Conservation (phyloP, 495 filamentous ascomycete species). For the Lentithecium fluviatile region DNA sequence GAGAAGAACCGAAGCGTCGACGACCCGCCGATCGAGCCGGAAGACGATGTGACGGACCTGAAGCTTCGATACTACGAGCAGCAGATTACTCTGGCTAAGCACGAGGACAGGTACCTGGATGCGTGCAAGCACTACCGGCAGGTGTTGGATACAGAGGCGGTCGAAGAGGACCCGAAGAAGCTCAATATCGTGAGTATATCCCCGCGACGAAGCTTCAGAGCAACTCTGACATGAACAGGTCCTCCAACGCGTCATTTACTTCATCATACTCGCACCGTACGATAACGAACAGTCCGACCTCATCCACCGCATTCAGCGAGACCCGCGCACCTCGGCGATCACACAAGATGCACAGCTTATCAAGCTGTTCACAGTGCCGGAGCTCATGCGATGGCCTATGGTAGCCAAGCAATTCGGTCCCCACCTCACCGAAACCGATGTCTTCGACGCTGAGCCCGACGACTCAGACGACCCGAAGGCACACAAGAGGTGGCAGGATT, state of each 20-base stretch:
- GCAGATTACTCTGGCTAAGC: constrained; percentile 90
- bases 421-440: constrained; percentile 84
- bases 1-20: constrained; percentile 68
- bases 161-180: constrained; percentile 83
- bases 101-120: constrained; percentile 94
- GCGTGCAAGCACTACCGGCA: constrained; percentile 96
- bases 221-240: constrained; percentile 53
- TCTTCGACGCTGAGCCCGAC: constrained; percentile 67
- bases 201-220: not conserved
- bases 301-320: constrained; percentile 81
- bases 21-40: constrained; percentile 69
- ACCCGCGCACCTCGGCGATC: constrained; percentile 56
- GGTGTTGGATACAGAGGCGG: constrained; percentile 90
- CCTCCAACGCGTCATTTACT: constrained; percentile 92
- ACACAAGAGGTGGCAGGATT: constrained; percentile 80
- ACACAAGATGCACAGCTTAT: constrained; percentile 75
- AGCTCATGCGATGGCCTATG: constrained; percentile 97
- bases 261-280: constrained; percentile 91
- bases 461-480: constrained; percentile 72
- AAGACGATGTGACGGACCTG: constrained; percentile 92
- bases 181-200: constrained; percentile 69
- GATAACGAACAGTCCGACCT: constrained; percentile 99
- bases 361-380: constrained; percentile 90
- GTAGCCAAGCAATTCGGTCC: constrained; percentile 82
- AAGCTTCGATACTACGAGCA: constrained; percentile 97